Evolutionary conservation across 2,329 filamentous ascomycete species (phyloP).

Genomic region (Tolypocladium paradoxum): DNA sequence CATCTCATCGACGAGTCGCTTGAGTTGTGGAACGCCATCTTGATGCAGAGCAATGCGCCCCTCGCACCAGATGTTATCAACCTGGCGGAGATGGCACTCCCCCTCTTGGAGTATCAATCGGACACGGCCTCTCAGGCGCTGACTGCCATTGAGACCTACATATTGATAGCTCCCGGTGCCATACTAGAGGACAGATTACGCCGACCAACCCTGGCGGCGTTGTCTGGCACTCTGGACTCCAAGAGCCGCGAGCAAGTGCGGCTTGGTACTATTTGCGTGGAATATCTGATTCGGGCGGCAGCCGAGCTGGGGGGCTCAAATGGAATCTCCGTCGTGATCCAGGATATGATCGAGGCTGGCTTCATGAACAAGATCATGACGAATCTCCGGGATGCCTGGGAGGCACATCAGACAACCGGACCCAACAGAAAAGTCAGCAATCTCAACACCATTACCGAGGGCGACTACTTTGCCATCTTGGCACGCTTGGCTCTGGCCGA

Average conservation of each 20-base stretch:
- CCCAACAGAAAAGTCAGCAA: conserved; percentile 60
- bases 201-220: conserved; percentile 36
- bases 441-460: conserved; percentile 66
- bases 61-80: conserved; percentile 50
- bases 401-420: conserved; percentile 71
- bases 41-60: conserved; percentile 54
- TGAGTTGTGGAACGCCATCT: conserved; percentile 74
- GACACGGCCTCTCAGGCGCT: conserved; percentile 53
- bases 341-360: conserved; percentile 52
- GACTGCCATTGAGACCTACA: conserved; percentile 58
- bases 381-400: conserved; percentile 56
- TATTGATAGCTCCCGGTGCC: conserved; percentile 57
- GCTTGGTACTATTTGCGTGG: conserved; percentile 49
- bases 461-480: conserved; percentile 77
- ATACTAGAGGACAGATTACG: conserved; percentile 48
- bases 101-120: conserved; percentile 55
- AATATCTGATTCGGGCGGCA: conserved; percentile 54
- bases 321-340: conserved; percentile 52
- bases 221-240: conserved; percentile 38
- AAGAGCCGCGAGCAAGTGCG: conserved; percentile 48
- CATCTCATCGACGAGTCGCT: conserved; percentile 88
- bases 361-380: conserved; percentile 54
- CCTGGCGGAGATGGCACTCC: conserved; percentile 52
- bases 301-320: conserved; percentile 48
- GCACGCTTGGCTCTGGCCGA: conserved; percentile 67